Percentiles rank a stretch among this genome's conserved stretches.
These are phyloP conservation scores for Botrytis porri DNA, from an alignment of 2,329 filamentous ascomycete genomes.

Conservation along the genomic window DNA sequence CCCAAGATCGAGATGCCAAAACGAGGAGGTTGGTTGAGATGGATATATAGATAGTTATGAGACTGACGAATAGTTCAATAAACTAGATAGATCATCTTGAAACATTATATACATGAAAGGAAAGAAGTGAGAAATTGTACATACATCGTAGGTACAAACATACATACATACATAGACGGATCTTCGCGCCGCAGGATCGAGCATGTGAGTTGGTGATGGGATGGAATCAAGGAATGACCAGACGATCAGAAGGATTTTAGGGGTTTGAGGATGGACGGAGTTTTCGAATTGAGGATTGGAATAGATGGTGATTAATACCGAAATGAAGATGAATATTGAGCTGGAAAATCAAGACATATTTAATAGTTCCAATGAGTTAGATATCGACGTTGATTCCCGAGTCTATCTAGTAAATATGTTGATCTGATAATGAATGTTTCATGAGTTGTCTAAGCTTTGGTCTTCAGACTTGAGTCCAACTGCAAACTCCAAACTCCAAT, in stretches of 20 bases:
- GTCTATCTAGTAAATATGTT: background rate
- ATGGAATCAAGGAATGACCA: background rate
- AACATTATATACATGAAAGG: background rate
- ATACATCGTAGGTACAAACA: background rate
- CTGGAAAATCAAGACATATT: no score
- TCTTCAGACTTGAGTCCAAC: background rate
- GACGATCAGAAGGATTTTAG: background rate
- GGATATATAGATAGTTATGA: no score
- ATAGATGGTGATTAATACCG: no score
- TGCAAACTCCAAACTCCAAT: background rate
- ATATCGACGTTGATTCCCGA: no score
- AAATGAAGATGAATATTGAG: no score
- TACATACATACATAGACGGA: background rate
- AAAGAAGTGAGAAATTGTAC: background rate
- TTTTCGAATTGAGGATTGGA: no score
- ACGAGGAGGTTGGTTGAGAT: background rate
- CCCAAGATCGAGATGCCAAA: background rate
- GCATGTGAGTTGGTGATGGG: background rate
- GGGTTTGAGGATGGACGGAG: background rate
- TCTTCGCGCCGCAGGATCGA: background rate
- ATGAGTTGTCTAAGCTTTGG: background rate
- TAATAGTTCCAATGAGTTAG: no score
- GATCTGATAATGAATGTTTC: background rate
- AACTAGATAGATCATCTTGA: background rate
- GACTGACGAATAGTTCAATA: no score